These are phyloP conservation scores for Isabelozyma gotoi DNA, from an alignment of 805 yeast species.

Conservation along the genomic window DNA sequence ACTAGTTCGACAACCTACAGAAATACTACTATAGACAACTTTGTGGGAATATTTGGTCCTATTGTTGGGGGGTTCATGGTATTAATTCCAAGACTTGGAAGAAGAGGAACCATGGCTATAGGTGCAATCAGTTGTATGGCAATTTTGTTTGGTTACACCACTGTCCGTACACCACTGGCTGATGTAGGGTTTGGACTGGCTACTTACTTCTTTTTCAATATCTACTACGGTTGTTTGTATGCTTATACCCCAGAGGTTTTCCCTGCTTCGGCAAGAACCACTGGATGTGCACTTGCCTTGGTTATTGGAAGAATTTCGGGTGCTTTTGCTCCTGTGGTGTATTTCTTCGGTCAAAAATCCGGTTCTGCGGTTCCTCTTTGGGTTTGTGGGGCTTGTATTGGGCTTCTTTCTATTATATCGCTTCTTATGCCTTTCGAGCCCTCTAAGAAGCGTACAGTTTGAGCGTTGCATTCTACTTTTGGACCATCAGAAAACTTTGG, in stretches of 20 bases:
- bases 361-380: slow-evolving; percentile 51
- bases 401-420: slow-evolving; percentile 38
- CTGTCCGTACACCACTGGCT: slow-evolving; percentile 48
- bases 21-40: slow-evolving; percentile 26
- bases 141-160: slow-evolving; percentile 59
- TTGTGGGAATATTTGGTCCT: slow-evolving; percentile 28
- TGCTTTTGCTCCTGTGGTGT: slow-evolving; percentile 37
- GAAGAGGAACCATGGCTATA: slow-evolving; percentile 57
- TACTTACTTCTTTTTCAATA: slow-evolving; percentile 41
- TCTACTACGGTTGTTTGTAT: slow-evolving; percentile 34
- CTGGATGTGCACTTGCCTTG: slow-evolving; percentile 30
- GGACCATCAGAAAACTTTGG: no score
- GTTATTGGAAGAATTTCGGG: slow-evolving; percentile 33
- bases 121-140: slow-evolving; percentile 57
- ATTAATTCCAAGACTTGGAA: slow-evolving; percentile 37
- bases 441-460: slow-evolving; percentile 13
- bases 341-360: not conserved
- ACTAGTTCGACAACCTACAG: slow-evolving; percentile 20
- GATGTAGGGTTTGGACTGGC: slow-evolving; percentile 48
- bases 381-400: slow-evolving; percentile 58
- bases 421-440: slow-evolving; percentile 29
- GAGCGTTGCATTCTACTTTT: no score
- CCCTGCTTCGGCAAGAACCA: slow-evolving; percentile 34
- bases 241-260: slow-evolving; percentile 41
- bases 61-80: slow-evolving; percentile 24